Evolutionary conservation across 2,329 filamentous ascomycete genomes (phyloP).

Genomic region (Raffaelea ambrosiae): DNA sequence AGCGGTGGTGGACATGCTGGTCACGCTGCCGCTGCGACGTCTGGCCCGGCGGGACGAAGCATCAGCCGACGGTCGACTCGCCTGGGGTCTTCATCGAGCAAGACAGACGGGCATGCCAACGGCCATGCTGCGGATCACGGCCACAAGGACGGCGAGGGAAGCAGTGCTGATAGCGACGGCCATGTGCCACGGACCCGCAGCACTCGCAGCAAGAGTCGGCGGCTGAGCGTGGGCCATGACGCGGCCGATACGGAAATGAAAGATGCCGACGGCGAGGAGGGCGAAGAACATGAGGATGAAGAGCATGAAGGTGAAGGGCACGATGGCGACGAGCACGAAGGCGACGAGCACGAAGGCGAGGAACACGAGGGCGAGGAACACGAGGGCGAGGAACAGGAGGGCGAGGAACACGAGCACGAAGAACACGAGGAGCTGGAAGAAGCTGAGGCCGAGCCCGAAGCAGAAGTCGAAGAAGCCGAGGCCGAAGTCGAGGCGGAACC

Average conservation of each 20-base stretch:
- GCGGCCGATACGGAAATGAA: slow-evolving; percentile 17
- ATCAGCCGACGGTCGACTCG: slow-evolving; percentile 28
- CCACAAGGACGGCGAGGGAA: slow-evolving; percentile 29
- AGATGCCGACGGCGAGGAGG: slow-evolving; percentile 18
- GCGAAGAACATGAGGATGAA: slow-evolving; percentile 8
- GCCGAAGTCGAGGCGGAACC: not conserved
- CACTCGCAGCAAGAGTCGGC: slow-evolving; percentile 13
- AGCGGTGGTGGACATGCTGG: slow-evolving; percentile 3
- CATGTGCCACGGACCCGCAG: slow-evolving; percentile 32
- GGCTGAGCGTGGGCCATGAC: slow-evolving; percentile 13
- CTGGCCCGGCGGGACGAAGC: slow-evolving; percentile 18
- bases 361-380: slow-evolving; percentile 15
- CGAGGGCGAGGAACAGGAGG: slow-evolving; percentile 20
- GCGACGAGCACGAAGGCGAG: not conserved
- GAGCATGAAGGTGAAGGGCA: not conserved
- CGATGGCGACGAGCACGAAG: not conserved
- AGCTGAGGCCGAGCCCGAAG: slow-evolving; percentile 9
- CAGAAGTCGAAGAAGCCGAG: not conserved
- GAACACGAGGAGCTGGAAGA: slow-evolving; percentile 1
- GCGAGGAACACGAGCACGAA: slow-evolving; percentile 20
- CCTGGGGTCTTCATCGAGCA: slow-evolving; percentile 29
- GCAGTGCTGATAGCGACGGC: slow-evolving; percentile 18
- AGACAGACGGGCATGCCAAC: slow-evolving; percentile 20
- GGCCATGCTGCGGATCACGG: slow-evolving; percentile 22
- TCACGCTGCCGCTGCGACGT: not conserved